Conservation (phyloP, 2,329 filamentous ascomycete genomes). For the Aspergillus neotritici region DNA sequence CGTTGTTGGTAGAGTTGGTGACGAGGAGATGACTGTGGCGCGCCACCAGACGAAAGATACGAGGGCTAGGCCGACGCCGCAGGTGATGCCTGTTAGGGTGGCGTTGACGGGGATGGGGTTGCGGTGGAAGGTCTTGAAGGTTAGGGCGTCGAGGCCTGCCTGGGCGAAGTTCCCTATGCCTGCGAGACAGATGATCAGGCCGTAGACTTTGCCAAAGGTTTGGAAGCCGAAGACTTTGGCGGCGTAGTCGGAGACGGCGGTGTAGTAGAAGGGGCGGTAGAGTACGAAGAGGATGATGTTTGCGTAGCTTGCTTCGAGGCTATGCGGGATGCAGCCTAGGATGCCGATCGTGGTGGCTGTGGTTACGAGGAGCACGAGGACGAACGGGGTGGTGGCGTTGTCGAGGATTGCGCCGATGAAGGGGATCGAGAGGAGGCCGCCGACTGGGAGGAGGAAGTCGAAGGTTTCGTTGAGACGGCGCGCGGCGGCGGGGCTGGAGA, state of each 20-base stretch:
- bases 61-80: slow-evolving; percentile 59
- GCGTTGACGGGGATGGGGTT: slow-evolving; percentile 75
- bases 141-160: slow-evolving; percentile 70
- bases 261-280: slow-evolving; percentile 85
- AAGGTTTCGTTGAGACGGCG: slow-evolving; percentile 75
- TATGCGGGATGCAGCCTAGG: slow-evolving; percentile 65
- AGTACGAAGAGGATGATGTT: slow-evolving; percentile 76
- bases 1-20: too few relatives aligned
- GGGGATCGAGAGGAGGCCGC: slow-evolving; percentile 76
- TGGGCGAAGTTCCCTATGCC: slow-evolving; percentile 81
- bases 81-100: slow-evolving; percentile 56
- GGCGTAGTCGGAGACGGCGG: slow-evolving; percentile 77
- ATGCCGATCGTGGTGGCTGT: slow-evolving; percentile 70
- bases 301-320: slow-evolving; percentile 64
- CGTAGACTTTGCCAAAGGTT: slow-evolving; percentile 92
- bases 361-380: slow-evolving; percentile 64
- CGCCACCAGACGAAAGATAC: slow-evolving; percentile 58
- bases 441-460: slow-evolving; percentile 75
- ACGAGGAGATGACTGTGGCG: too few relatives aligned
- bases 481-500: slow-evolving; percentile 57
- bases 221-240: slow-evolving; percentile 90
- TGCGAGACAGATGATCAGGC: slow-evolving; percentile 78
- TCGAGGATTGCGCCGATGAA: slow-evolving; percentile 80
- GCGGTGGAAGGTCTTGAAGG: slow-evolving; percentile 64
- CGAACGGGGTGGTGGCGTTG: slow-evolving; percentile 64